Percentiles rank a stretch among this genome's conserved stretches.
These are phyloP conservation scores for Cenchrus purpureus DNA, from an alignment of 176 grass and related monocot species.

Conservation along the genomic window DNA sequence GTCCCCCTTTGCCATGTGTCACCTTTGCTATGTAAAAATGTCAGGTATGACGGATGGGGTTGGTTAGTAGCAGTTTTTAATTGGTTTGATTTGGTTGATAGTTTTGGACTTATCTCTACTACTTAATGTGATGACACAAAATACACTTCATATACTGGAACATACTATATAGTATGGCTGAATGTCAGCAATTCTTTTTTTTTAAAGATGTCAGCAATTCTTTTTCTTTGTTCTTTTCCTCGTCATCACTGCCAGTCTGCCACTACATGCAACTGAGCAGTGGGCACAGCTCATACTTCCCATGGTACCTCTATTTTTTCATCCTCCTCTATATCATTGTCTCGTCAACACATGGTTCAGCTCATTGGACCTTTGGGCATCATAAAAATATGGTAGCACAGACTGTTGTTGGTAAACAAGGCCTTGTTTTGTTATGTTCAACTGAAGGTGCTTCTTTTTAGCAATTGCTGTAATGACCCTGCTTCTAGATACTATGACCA, in stretches of 20 bases:
- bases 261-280: not conserved
- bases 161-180: not conserved
- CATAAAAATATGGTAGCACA: not conserved
- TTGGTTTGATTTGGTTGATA: not conserved
- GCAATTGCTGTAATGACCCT: not conserved
- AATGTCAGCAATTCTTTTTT: not conserved
- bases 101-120: not conserved
- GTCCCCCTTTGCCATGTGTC: not conserved
- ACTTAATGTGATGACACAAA: not conserved
- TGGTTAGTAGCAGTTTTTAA: not conserved
- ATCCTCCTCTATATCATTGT: not conserved
- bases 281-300: not conserved
- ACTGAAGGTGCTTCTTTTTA: constrained; percentile 1
- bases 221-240: not conserved
- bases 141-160: not conserved
- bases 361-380: not conserved
- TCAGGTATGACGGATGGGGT: not conserved
- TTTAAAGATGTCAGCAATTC: not conserved
- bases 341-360: not conserved
- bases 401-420: not conserved
- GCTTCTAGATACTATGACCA: not conserved
- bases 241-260: not conserved
- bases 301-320: not conserved
- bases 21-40: not conserved
- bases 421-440: not conserved